These are phyloP conservation scores for Sindora glabra DNA, from an alignment of 306 rosid species.

Conservation along the genomic window DNA sequence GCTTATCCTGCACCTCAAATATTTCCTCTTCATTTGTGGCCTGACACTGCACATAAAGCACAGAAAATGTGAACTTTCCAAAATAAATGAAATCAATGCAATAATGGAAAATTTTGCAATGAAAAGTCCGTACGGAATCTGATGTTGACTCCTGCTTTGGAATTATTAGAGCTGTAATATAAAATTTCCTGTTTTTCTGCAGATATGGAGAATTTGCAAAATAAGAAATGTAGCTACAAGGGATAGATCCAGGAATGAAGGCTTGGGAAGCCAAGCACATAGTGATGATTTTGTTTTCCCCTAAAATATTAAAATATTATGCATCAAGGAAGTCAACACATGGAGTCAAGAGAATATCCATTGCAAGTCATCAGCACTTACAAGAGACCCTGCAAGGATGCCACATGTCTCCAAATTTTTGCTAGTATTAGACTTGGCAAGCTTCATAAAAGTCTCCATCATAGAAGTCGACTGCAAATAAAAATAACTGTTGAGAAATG, in stretches of 20 bases:
- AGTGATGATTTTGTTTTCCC: neutral
- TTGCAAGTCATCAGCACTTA: constrained; percentile 50
- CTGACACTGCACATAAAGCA: constrained; percentile 65
- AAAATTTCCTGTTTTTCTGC: constrained; percentile 91
- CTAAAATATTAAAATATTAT: neutral
- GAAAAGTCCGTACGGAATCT: constrained; percentile 61
- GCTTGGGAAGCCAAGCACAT: neutral
- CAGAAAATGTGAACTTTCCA: neutral
- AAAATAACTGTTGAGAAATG: constrained; percentile 18
- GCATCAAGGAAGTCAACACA: neutral
- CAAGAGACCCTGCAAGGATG: constrained; percentile 88
- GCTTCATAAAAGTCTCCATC: constrained; percentile 89
- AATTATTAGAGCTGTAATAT: constrained; percentile 79
- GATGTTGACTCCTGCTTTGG: constrained; percentile 95
- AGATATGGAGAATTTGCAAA: constrained; percentile 5
- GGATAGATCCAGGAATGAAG: too few species aligned
- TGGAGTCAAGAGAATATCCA: too few species aligned
- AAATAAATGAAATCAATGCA: too few species aligned
- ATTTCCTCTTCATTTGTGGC: constrained; percentile 93
- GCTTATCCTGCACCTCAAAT: constrained; percentile 89
- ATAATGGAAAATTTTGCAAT: too few species aligned
- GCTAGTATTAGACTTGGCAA: constrained; percentile 80
- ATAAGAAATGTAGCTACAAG: too few species aligned
- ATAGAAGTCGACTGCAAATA: constrained; percentile 68
- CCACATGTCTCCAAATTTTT: constrained; percentile 95